Base-by-base conservation (phyloP, 768 basidiomycete species). In the Mycena venus region DNA sequence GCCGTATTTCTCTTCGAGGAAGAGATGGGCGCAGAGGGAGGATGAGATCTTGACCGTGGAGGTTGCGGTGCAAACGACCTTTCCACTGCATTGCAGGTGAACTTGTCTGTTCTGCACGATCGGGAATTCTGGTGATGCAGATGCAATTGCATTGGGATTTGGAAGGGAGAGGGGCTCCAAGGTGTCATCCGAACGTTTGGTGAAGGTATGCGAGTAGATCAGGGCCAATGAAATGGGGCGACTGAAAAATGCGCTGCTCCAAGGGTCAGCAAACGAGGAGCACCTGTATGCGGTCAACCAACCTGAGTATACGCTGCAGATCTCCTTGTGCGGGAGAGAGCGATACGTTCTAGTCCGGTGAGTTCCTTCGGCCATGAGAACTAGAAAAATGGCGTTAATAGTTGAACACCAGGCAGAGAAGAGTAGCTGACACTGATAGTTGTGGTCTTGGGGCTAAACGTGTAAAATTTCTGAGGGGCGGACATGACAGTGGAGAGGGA, bases 281-380 rank as follows among this genome's bases (percentile, higher is more conserved):
- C n/a, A 10, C 25, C n/a, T n/a, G n/a, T 68, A n/a, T 64, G n/a
- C n/a, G 61, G 27, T 62, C 11, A 21, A 70, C 78, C 21, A 77
- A 92, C 93, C 93, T 93, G 25, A 94, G 82, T 21, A 92, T 82
- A 29, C 93, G 87, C 80, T 94, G 93, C 8, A 94, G 81, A 79
- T 94, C 92, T 6, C 93, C 93, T 75, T 92, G 92, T 0, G 93
- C 90, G 38, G n/a, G 91, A 90, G 32, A 94, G 86, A 68, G 91
- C 89, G 64, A 94, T 90, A 29, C 93, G 88, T 81, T 94, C 93
- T 21, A 94, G 73, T 36, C 92, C 92, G 32, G 88, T 91, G 53
- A 88, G 79, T 15, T 82, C 85, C 49, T 83, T 70, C 0, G 91
- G 90, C 88, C 90, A 91, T 60, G 87, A 84, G 80, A 87, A 90